Evolutionary conservation across 2,329 filamentous ascomycete species (phyloP), one percentile per base, ranked within the genome.

Genomic region (Epichloe hybrida): DNA sequence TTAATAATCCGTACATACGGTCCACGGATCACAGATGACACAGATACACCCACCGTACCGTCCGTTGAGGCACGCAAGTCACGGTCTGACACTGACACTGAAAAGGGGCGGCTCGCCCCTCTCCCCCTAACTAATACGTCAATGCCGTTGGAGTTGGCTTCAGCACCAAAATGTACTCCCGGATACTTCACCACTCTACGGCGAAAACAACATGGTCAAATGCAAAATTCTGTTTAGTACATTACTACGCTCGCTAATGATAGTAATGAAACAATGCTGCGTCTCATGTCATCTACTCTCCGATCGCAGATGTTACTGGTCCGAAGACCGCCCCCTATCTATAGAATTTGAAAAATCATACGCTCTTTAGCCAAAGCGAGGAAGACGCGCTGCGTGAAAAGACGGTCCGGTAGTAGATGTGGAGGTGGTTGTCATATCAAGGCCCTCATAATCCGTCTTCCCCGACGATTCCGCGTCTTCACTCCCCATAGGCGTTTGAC

Each of bases 321-420:
- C 17, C n/a, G 36, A 13, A 31, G 12, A 4, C 5, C 13, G 5
- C 31, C 31, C 12, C 36, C n/a, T 13, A 1, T 20, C 11, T 15
- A 17, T 15, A 17, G 2, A 12, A 20, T 17, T 4, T 12, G 11
- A 3, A 15, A 15, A 5, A 1, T 11, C 11, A 2, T n/a, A 15
- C 35, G 4, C 8, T 21, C 34, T 8, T 45, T 35, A 77, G 55
- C 66, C 66, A 65, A 83, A 78, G 50, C 72, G 70, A 38, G 80
- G 80, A 53, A 83, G 62, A 52, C 78, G 70, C 37, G 80, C 80
- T 4, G 79, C 79, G 21, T 82, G 68, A 56, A 83, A 83, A 2
- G 65, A 64, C 20, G 51, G 20, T n/a, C 42, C 42, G 12, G 48
- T 21, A 27, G 20, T 39, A 38, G 20, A 35, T n/a, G 27, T 27